phyloP scores from a whole-genome alignment of 2,329 filamentous ascomycete species.

The Exophiala alcalophila region DNA sequence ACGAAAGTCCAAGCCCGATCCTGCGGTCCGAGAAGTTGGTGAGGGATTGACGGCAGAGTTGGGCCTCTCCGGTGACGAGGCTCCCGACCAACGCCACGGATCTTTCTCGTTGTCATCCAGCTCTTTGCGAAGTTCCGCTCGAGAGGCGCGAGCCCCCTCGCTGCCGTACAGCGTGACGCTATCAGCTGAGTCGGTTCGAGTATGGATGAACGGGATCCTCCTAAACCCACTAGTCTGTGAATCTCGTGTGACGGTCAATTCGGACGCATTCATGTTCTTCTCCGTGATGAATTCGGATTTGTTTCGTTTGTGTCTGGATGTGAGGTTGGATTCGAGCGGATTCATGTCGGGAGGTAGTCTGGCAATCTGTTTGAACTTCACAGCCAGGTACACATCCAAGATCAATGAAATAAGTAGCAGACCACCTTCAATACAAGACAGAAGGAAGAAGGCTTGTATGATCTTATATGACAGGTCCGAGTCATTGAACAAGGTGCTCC shows the following conservation, averaged over 20 bases:
- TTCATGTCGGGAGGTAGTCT: constrained; percentile 91
- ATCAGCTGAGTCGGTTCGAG: constrained; percentile 62
- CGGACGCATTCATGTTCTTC: constrained; percentile 59
- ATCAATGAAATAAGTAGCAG: constrained; percentile 69
- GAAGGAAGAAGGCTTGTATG: constrained; percentile 65
- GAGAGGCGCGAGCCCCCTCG: constrained; percentile 26
- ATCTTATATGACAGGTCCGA: constrained; percentile 57
- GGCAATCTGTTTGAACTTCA: constrained; percentile 78
- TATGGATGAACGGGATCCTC: constrained; percentile 76
- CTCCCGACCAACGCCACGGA: constrained; percentile 28
- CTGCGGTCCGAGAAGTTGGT: constrained; percentile 26
- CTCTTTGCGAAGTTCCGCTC: constrained; percentile 27
- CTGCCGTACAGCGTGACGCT: constrained; percentile 37
- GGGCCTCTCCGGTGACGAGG: constrained; percentile 34
- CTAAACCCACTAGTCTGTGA: constrained; percentile 18
- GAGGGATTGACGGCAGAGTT: constrained; percentile 33
- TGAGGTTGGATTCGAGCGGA: constrained; percentile 76
- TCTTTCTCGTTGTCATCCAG: constrained; percentile 26
- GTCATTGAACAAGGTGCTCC: constrained; percentile 66
- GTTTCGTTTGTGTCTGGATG: constrained; percentile 75
- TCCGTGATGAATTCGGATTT: constrained; percentile 55
- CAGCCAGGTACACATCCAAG: constrained; percentile 70
- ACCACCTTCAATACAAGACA: constrained; percentile 60
- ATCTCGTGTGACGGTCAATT: constrained; percentile 40
- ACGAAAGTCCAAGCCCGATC: constrained; percentile 27